Base-by-base conservation (phyloP, 768 basidiomycete genomes). In the Floccularia luteovirens region DNA sequence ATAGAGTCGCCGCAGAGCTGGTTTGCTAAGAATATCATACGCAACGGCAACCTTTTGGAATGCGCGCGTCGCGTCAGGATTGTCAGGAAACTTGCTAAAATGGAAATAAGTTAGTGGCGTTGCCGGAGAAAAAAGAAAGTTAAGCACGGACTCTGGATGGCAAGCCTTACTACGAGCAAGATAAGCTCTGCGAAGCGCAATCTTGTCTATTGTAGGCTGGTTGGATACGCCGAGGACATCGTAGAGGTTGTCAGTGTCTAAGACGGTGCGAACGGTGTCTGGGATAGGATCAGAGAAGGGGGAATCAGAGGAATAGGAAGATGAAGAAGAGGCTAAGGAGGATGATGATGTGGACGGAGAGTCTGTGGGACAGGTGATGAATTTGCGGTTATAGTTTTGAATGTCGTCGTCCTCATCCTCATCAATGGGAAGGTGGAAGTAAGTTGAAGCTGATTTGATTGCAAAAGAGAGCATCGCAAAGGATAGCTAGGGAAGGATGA, bases 41-140 rank as follows among this genome's bases (percentile, higher is more conserved):
- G 90, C 89, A 12, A 88, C 75, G 4, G 85, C 82, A 3, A 92
- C 82, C 49, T 83, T 85, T 54, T 92, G 90, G 55, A 92, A 92
- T 1, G 90, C 90, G 14, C 75, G 66, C 0, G 90, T 92, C 13
- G 90, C 83, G 33, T 81, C 72, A 3, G 82, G 77, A 51, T 82
- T 79, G 47, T 75, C 59, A 16, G 86, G 85, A 47, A 85, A 90
- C 65, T 90, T 91, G 55, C 90, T 91, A 19, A 2, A 35, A 19
- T 4, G 24, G 19, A n/a, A 48, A 38, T 43, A 47, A 38, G 38
- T 33, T 45, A 35, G 32, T 41, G 24, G 33, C 41, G 23, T 38
- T 22, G 23, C 20, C 34, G 19, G 41, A 30, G 27, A 24, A 31
- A 32, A 35, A 17, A 30, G 13, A 22, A 32, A 40, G 14, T n/a